Conservation (phyloP, 768 basidiomycete species). For the Termitomyces sp. region DNA sequence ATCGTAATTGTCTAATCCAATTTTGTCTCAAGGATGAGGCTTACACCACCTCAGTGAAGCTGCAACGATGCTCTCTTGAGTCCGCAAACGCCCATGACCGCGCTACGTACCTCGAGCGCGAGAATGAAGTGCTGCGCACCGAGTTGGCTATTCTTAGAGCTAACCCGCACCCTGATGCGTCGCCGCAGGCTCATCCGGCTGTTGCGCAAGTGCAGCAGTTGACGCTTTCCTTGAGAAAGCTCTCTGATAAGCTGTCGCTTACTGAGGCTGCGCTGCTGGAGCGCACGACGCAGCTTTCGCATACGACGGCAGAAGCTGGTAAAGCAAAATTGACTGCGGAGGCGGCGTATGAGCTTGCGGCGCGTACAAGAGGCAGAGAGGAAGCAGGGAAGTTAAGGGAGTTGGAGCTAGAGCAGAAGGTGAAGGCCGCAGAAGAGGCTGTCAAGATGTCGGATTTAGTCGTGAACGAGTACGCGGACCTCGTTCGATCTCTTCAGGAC, state of each 20-base stretch:
- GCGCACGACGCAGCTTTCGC: constrained; percentile 44
- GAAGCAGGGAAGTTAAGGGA: constrained; percentile 50
- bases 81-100: constrained; percentile 45
- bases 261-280: constrained; percentile 54
- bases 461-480: constrained; percentile 69
- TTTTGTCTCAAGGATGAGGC: constrained; percentile 59
- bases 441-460: constrained; percentile 59
- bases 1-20: constrained; percentile 11
- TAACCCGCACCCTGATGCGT: constrained; percentile 39
- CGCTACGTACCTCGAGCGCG: constrained; percentile 46
- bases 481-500: constrained; percentile 64
- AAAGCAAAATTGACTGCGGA: constrained; percentile 41
- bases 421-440: constrained; percentile 52
- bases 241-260: constrained; percentile 63
- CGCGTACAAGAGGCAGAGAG: constrained; percentile 48
- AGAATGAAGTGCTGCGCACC: constrained; percentile 52
- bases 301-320: constrained; percentile 37
- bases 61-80: constrained; percentile 61
- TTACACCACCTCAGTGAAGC: constrained; percentile 57
- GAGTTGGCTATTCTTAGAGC: constrained; percentile 57
- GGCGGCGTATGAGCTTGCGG: constrained; percentile 52
- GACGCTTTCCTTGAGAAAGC: constrained; percentile 61
- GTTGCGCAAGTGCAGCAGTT: constrained; percentile 43
- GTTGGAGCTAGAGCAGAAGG: constrained; percentile 40
- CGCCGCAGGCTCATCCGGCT: constrained; percentile 22